Conservation (phyloP, 2,329 filamentous ascomycete species). For the Penicillium thymicola region DNA sequence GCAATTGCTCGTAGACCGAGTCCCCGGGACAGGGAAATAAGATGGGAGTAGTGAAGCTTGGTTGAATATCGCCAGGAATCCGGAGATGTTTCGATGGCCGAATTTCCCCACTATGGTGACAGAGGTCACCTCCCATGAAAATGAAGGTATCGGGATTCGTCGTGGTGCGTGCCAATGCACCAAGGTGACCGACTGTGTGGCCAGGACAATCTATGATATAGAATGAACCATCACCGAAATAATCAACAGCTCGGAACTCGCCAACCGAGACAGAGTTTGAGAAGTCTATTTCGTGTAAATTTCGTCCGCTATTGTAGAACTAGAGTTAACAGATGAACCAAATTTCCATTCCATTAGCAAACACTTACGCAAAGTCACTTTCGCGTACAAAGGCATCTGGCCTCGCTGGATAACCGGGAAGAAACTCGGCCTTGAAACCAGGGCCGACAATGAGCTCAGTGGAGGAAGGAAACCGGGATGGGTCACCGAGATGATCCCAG, state of each 20-base stretch:
- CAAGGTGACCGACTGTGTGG: slow-evolving; percentile 48
- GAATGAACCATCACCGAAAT: slow-evolving; percentile 43
- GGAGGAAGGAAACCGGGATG: slow-evolving; percentile 41
- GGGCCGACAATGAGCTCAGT: slow-evolving; percentile 49
- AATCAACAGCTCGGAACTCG: slow-evolving; percentile 40
- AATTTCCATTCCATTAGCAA: too few species aligned
- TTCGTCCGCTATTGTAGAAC: neutral
- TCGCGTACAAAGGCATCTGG: slow-evolving; percentile 40
- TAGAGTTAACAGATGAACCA: too few species aligned
- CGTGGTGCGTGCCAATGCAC: slow-evolving; percentile 46
- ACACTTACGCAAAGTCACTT: slow-evolving; percentile 39
- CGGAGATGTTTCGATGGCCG: slow-evolving; percentile 43
- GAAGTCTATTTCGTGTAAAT: slow-evolving; percentile 28
- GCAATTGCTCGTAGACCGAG: slow-evolving; percentile 4
- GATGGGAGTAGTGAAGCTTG: slow-evolving; percentile 21
- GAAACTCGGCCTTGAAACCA: slow-evolving; percentile 43
- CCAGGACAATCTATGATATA: slow-evolving; percentile 36
- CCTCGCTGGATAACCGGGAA: slow-evolving; percentile 47
- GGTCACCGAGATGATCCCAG: slow-evolving; percentile 45
- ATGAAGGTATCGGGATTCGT: slow-evolving; percentile 42
- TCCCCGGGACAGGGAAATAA: slow-evolving; percentile 18
- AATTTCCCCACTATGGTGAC: slow-evolving; percentile 47
- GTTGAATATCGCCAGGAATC: neutral
- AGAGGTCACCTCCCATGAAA: slow-evolving; percentile 51
- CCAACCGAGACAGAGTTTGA: slow-evolving; percentile 15